Percentiles rank a stretch among this genome's conserved stretches.
Evolutionary conservation across 164 flowering plant genomes (phyloP).

Genomic region (Macadamia integrifolia): DNA sequence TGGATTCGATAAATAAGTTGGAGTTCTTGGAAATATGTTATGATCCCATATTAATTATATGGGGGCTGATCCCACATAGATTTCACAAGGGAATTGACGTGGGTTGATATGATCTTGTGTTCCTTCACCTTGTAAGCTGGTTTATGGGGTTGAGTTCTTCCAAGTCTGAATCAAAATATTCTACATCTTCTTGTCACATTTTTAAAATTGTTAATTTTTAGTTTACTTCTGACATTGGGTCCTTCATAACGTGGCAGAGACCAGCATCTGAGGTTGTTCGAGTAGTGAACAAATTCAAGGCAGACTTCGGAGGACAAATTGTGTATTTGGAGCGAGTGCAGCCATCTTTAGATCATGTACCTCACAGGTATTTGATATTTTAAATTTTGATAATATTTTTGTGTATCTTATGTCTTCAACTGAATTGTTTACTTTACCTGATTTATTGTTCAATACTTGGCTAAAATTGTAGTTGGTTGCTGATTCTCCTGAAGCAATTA

Average conservation of each 20-base stretch:
- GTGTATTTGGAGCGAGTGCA: slow-evolving; percentile 91
- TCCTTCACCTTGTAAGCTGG: no score
- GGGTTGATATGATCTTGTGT: no score
- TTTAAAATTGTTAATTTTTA: background rate
- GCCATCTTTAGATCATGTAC: slow-evolving; percentile 91
- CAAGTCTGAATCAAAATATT: background rate
- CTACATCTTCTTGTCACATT: background rate
- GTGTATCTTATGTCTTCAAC: background rate
- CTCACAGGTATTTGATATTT: slow-evolving; percentile 66
- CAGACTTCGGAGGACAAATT: slow-evolving; percentile 91
- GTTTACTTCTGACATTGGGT: slow-evolving; percentile 6
- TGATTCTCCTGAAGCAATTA: background rate
- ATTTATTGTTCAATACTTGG: background rate
- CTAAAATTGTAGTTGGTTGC: background rate
- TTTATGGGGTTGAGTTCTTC: no score
- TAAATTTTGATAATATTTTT: background rate
- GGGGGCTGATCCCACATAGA: no score
- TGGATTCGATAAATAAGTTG: no score
- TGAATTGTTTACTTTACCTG: background rate
- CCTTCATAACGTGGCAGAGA: slow-evolving; percentile 37
- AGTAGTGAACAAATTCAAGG: slow-evolving; percentile 86
- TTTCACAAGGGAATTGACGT: no score
- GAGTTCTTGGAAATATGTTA: no score
- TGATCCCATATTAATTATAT: no score
- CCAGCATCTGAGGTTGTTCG: slow-evolving; percentile 84